Evolutionary conservation across 1,139 yeast species (phyloP), one percentile per base, ranked within the genome.

Genomic region (Scheffersomyces cryptocercus): DNA sequence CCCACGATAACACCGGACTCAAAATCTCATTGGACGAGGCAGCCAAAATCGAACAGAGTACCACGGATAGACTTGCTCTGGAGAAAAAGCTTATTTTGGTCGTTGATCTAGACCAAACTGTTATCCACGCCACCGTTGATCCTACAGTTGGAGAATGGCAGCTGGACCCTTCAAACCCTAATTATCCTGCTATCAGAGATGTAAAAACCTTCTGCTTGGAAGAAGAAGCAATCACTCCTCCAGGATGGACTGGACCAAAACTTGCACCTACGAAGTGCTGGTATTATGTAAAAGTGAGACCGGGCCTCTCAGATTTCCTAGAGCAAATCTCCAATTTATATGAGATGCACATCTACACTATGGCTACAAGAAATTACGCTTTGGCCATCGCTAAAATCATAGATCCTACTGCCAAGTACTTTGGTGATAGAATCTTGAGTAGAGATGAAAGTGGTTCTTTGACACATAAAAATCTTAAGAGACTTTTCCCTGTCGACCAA

Each of bases 281-380:
- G 86, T 95, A 93, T 63, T 95, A 88, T 56, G 97, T 95, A 30
- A 93, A 95, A 62, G 69, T 89, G 37, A 78, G 99, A 51, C 98
- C 99, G 0, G 97, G 97, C 0, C 70, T 93, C 37, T 68, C 76
- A 41, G 83, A 81, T 41, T 93, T 93, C 61, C 75, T 93, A 43
- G 77, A 77, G 42, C 72, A 73, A 41, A 78, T 89, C 50, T 73
- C 85, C 5, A 66, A 82, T 38, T 67, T 79, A 42, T 93, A 87
- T 61, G 99, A 93, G 66, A 73, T 93, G 77, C 99, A 93, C 64
- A 89, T 93, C 36, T 93, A 93, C 64, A 93, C 99, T 7, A 93
- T 93, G 99, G 99, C 99, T n/a, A 95, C 99, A 3, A 73, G 96
- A 50, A 85, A 93, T 35, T 93, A 93, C 66, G 99, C 99, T 0